These are phyloP conservation scores for Mallotus nudiflorus DNA, from an alignment of 345 rosid species.

Conservation along the genomic window DNA sequence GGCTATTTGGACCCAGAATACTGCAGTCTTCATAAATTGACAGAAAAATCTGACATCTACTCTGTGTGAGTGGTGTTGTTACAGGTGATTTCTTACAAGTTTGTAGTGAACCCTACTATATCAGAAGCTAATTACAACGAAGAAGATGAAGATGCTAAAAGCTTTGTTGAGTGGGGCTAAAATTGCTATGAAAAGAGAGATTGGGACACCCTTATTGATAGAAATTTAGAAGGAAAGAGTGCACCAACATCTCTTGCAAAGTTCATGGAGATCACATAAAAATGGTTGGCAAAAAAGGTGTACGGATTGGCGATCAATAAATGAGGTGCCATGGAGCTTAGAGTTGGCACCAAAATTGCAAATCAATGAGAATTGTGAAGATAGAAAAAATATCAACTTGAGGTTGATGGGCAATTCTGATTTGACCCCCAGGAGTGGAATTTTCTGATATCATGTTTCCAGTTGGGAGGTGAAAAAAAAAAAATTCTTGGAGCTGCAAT, in stretches of 20 bases:
- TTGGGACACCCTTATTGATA: slow-evolving; percentile 14
- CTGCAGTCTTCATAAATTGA: not conserved
- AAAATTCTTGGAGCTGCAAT: no score
- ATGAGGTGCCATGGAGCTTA: slow-evolving; percentile 25
- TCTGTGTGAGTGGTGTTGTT: slow-evolving; percentile 14
- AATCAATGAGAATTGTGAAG: not conserved
- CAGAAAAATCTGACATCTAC: slow-evolving; percentile 16
- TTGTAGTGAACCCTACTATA: not conserved
- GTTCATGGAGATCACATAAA: slow-evolving; percentile 10
- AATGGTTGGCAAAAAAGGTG: slow-evolving; percentile 24
- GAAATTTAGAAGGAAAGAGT: slow-evolving; percentile 9
- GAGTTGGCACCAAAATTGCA: slow-evolving; percentile 25
- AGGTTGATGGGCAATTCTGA: not conserved
- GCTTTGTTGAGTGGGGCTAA: slow-evolving; percentile 14
- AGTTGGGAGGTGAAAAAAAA: not conserved
- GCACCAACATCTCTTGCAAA: slow-evolving; percentile 3
- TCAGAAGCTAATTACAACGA: not conserved
- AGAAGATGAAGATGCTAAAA: not conserved
- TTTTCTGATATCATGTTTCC: slow-evolving; percentile 17
- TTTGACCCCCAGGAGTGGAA: slow-evolving; percentile 10
- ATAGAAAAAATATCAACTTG: not conserved
- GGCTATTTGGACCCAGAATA: slow-evolving; percentile 25
- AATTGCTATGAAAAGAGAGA: not conserved
- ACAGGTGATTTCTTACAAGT: slow-evolving; percentile 8
- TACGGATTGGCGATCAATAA: slow-evolving; percentile 23